Base-by-base conservation (phyloP, 805 yeast genomes). In the Metschnikowia vanudenii region DNA sequence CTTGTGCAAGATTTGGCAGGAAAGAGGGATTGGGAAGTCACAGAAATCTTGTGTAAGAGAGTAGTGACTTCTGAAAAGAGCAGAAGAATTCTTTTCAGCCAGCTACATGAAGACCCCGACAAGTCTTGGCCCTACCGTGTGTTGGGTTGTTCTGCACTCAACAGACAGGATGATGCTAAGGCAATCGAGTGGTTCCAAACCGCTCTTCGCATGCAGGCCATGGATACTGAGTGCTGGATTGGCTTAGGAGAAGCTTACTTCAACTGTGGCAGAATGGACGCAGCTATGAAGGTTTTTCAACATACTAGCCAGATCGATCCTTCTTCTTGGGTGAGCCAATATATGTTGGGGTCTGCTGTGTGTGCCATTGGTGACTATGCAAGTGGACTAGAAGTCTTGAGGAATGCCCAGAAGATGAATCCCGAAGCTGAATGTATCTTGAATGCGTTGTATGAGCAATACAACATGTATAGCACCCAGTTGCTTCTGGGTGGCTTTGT, bases 201-300 rank as follows among this genome's bases (percentile, higher is more conserved):
- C 22, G 90, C 97, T 1, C 71, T 94, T 40, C 75, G 97, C 51
- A 69, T 85, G 52, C 71, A 82, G 36, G 70, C 85, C 0, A 52
- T 59, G 43, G 97, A 94, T 64, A 62, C 79, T 1, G 84, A 87
- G 53, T 84, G 96, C 2, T 92, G 98, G 97, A 73, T 86, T 24
- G 97, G 97, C 1, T 70, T 94, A n/a, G 99, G 99, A n/a, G 98
- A 94, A 62, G 92, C 97, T 0, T 94, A 94, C 63, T 72, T 78
- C 45, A 79, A 82, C 20, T 81, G 94, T 63, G 99, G 99, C 2
- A 75, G 96, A 50, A 70, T 84, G 37, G 91, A 88, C 46, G 96
- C 98, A 2, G 88, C 96, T 0, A 73, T 79, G 9, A 90, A 87
- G 63, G 97, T 94, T 1, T 86, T 90, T 56, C 73, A 71, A 26